Evolutionary conservation across 2,329 filamentous ascomycete species (phyloP), one percentile per base, ranked within the genome.

Genomic region (Clarireedia monteithiana): DNA sequence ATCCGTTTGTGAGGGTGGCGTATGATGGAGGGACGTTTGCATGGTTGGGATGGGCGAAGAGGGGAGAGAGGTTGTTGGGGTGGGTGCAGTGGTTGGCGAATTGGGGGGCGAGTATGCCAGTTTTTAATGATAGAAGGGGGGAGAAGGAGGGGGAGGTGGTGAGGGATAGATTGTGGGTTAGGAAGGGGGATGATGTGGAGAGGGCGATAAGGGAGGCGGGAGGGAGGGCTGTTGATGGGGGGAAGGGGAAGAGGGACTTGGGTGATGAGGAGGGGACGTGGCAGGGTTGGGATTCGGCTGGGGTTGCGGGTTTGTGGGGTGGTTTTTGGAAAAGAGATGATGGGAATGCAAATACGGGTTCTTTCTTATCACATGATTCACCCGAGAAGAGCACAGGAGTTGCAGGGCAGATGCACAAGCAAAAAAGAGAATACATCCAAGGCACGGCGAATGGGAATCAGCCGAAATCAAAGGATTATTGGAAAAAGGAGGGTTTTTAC

Each of bases 1-100:
- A 91, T 66, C 87, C 87, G 0, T 90, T 81, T 64, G 79, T 91
- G 45, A 81, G 87, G 17, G 85, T 88, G 4, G 83, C 86, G 1
- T 90, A 91, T 67, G 77, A 80, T 48, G 70, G 74, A 30, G 66
- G 67, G 4, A 81, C 82, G 0, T 74, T 87, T 7, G 71, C 72
- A 1, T 84, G 81, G 79, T 73, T 89, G 2, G 71, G 75, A 2
- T 70, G 83, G 27, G 79, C 80, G 5, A 79, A 81, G 57, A 80
- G 83, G 12, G 84, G 86, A 63, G 87, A 91, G 69, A 74, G 81
- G 5, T 73, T 90, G 0, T 84, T 86, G 59, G 74, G 76, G 0
- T 69, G 79, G 4, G 74, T 81, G 3, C 84, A 89, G 63, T 72
- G 74, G 27, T 66, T 88, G 17, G 68, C 83, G 14, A 85, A 80